These are phyloP conservation scores for Mortierella sp. DNA, from an alignment of 371 early-diverging fungal species.

Conservation along the genomic window DNA sequence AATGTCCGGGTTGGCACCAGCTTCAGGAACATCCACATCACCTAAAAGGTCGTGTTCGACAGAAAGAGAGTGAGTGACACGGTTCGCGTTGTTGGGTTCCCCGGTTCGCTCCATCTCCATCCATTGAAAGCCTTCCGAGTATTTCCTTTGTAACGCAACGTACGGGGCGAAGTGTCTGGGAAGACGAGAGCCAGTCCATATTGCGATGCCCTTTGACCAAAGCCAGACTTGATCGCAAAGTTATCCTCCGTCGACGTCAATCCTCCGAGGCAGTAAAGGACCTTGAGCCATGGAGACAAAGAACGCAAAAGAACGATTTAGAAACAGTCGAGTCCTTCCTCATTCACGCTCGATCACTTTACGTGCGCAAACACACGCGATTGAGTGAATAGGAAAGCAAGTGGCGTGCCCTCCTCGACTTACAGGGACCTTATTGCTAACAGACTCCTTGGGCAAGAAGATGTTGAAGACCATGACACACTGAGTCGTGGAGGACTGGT, in stretches of 20 bases:
- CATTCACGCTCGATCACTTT: too few species aligned
- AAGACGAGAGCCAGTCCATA: constrained; percentile 79
- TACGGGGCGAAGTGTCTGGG: constrained; percentile 92
- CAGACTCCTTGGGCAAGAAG: constrained; percentile 73
- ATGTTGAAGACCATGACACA: constrained; percentile 70
- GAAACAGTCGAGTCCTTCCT: too few species aligned
- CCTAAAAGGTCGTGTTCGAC: constrained; percentile 11
- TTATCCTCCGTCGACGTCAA: constrained; percentile 88
- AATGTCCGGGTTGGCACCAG: constrained; percentile 17
- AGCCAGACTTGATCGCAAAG: constrained; percentile 86
- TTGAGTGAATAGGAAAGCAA: too few species aligned
- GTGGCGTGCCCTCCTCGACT: background rate
- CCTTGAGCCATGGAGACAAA: too few species aligned
- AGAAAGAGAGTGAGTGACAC: background rate
- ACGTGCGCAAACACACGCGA: background rate
- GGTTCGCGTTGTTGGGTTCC: background rate
- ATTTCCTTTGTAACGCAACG: background rate
- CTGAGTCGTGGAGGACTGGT: constrained; percentile 66
- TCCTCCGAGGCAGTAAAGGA: constrained; percentile 77
- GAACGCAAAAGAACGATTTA: too few species aligned
- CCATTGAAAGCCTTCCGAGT: constrained; percentile 1
- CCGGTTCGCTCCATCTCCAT: background rate
- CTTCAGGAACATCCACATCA: constrained; percentile 23
- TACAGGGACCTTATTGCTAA: constrained; percentile 64
- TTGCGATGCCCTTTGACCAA: constrained; percentile 72